Conservation (phyloP, 352 stramenopile species). For the Globisporangium cederbergense region DNA sequence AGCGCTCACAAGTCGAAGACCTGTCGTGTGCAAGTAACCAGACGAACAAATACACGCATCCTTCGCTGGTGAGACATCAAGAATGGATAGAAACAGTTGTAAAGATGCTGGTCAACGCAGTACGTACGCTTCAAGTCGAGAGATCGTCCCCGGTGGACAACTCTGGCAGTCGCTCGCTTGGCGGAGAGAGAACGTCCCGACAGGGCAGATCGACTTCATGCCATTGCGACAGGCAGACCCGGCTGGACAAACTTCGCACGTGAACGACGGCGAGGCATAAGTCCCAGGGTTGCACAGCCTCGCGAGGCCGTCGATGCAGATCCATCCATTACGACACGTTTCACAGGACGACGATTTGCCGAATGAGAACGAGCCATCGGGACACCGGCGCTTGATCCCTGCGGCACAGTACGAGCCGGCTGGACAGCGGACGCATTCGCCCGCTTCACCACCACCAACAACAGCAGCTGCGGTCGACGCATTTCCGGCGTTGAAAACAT, state of each 20-base stretch:
- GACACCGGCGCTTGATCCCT: constrained; percentile 48
- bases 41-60: no score
- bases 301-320: constrained; percentile 52
- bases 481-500: constrained; percentile 13
- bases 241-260: constrained; percentile 39
- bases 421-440: constrained; percentile 44
- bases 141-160: constrained; percentile 60
- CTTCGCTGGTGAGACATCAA: no score
- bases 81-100: no score
- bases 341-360: constrained; percentile 51
- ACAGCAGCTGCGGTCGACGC: background rate
- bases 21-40: constrained; percentile 16
- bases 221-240: constrained; percentile 62
- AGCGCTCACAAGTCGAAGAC: constrained; percentile 37
- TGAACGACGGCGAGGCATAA: constrained; percentile 33
- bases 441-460: background rate
- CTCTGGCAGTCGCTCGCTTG: constrained; percentile 46
- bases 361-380: constrained; percentile 53
- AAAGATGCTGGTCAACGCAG: background rate
- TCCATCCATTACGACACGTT: constrained; percentile 53
- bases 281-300: constrained; percentile 53
- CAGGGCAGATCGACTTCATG: constrained; percentile 36
- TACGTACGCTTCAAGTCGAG: constrained; percentile 33
- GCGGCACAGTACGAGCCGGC: constrained; percentile 55
- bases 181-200: constrained; percentile 39